These are phyloP conservation scores for Toxicodendron radicans DNA, from an alignment of 345 rosid species.

Conservation along the genomic window DNA sequence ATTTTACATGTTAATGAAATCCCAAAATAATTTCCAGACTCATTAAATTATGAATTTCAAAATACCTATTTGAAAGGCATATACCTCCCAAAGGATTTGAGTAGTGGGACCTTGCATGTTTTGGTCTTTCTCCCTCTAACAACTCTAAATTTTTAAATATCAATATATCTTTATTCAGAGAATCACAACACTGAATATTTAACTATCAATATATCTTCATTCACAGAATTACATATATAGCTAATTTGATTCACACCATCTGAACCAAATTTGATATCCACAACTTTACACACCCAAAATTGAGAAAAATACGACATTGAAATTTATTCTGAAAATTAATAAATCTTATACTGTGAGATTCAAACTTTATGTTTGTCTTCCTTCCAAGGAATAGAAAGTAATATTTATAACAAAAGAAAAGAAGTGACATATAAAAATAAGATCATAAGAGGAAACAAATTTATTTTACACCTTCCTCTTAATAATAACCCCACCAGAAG, in stretches of 20 bases:
- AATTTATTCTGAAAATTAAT: not conserved
- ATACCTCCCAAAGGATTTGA: not conserved
- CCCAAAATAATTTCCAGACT: not conserved
- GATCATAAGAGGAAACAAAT: not conserved
- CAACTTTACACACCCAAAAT: not conserved
- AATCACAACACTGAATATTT: not conserved
- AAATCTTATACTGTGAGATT: slow-evolving; percentile 1
- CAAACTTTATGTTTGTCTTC: not conserved
- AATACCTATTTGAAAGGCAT: not conserved
- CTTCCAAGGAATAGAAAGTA: not conserved
- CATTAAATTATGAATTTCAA: not conserved
- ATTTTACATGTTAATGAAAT: not conserved
- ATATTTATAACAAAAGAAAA: not conserved
- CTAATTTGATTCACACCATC: not conserved
- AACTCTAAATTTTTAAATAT: not conserved
- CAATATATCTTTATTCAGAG: not conserved
- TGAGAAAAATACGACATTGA: not conserved
- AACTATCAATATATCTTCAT: not conserved
- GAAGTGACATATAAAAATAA: not conserved
- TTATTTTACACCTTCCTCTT: too few relatives aligned
- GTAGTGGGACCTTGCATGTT: not conserved
- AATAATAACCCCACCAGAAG: too few relatives aligned
- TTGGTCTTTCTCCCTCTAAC: not conserved
- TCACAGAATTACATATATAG: not conserved
- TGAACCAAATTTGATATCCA: not conserved